Base-by-base conservation (phyloP, 768 basidiomycete species). In the Suillus americanus region DNA sequence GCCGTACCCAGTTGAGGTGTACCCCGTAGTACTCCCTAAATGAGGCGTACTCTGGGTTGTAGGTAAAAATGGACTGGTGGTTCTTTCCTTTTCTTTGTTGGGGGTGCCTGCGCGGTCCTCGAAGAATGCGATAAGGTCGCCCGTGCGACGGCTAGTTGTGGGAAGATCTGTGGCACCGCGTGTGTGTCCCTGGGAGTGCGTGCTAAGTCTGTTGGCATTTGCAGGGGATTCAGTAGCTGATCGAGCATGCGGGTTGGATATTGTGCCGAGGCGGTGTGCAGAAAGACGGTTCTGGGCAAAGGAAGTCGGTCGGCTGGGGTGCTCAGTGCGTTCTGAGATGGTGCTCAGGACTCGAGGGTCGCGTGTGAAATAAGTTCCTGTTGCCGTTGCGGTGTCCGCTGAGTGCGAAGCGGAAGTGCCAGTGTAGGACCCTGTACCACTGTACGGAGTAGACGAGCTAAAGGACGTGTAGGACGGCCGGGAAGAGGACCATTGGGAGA, bases 261-360 rank as follows among this genome's bases (percentile, higher is more conserved):
- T 40, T 30, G 57, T n/a, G 57, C 57, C 41, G 13, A 59, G 40
- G 23, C 57, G 57, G 25, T 59, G 40, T 59, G 57, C 40, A 59
- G 57, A 59, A 28, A 59, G 57, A 43, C 57, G 57, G 18, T 59
- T 59, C 25, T 59, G 57, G 57, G 57, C 65, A 41, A 77, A 72
- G 4, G 84, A 85, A 6, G 74, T 70, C 0, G 90, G 90, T 35
- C 90, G 86, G 0, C 89, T 83, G 0, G 78, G 76, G 2, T 89
- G 86, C 75, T 94, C 92, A 1, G 90, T 92, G 54, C 82, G 84
- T 73, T 94, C 92, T 3, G 91, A 85, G 65, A 94, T 94, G 3
- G 85, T 89, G 71, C 92, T 94, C 23, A 94, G 80, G 40, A 81
- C 73, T 30, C 80, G 76, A 12, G 86, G 84, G 53, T 79, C 80